Conservation (phyloP, 1,284 basidiomycete genomes). For the Abortiporus biennis region DNA sequence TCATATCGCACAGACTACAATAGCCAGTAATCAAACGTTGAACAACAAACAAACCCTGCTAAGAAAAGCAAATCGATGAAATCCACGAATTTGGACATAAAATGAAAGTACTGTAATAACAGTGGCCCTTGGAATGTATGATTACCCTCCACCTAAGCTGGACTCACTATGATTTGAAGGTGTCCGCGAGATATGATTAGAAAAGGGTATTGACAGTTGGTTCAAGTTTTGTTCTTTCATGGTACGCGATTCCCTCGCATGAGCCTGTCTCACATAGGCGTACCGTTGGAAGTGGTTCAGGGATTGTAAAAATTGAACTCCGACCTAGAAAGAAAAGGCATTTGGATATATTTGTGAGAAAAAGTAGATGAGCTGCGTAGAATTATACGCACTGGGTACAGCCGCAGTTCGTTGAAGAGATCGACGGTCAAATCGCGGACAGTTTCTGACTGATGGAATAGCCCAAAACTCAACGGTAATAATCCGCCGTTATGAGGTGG, state of each 20-base stretch:
- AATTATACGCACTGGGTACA: conserved; percentile 61
- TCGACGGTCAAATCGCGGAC: conserved; percentile 81
- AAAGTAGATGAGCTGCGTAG: no score
- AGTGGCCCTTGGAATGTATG: no score
- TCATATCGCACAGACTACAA: no score
- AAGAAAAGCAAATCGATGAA: no score
- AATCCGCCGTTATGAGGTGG: conserved; percentile 82
- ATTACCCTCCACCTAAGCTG: conserved; percentile 33
- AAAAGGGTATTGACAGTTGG: conserved; percentile 29
- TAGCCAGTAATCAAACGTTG: no score
- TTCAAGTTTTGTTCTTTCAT: conserved; percentile 36
- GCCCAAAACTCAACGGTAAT: conserved; percentile 78
- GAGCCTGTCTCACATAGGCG: conserved; percentile 73
- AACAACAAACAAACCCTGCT: no score
- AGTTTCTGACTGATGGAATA: conserved; percentile 79
- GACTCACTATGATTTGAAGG: conserved; percentile 45
- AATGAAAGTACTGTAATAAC: no score
- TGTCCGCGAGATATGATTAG: conserved; percentile 29
- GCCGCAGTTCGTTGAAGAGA: conserved; percentile 74
- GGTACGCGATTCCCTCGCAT: conserved; percentile 45
- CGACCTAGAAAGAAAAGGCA: conserved; percentile 52
- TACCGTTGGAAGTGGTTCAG: conserved; percentile 92
- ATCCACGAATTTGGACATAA: no score
- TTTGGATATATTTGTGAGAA: no score
- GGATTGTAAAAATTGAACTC: conserved; percentile 74